Evolutionary conservation across 179 eudicot genomes (phyloP), one percentile per base, ranked within the genome.

Genomic region (Silene coronaria): DNA sequence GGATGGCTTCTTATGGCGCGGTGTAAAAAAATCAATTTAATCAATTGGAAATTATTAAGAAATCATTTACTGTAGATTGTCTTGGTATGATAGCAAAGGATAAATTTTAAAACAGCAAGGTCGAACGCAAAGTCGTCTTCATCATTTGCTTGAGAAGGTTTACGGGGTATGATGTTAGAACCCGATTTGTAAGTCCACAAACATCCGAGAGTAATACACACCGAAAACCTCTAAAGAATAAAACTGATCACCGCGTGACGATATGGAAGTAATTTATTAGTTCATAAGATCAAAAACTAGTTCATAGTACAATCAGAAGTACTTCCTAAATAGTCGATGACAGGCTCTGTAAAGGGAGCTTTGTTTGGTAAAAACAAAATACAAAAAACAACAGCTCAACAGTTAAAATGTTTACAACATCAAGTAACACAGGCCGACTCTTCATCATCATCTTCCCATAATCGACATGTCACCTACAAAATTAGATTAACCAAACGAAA

Each of bases 391-490:
- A 70, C 69, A 8, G 58, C 59, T 76, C 7, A 70, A 78, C 32
- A 70, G 21, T 58, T 69, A 72, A 70, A 68, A 63, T 70, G 78
- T 57, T 36, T 38, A 67, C 12, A 70, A 48, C 34, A 13, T 22
- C 42, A 67, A 0, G 21, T 48, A 73, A 73, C 55, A 73, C 57
- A 61, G 32, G 68, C 26, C 23, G 76, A 36, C 62, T 57, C 80
- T 26, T 74, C 80, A 27, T 73, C 80, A 30, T 75, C 53, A 38
- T 77, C 76, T 23, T 69, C 73, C 60, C 63, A 53, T 66, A 59
- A 70, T 17, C 48, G 65, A 65, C 71, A 75, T 30, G 14, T 64
- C 76, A 64, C 65, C 82, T 80, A 75, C 76, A 78, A 36, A 68
- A 67, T 14, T 60, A 70, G 53, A 46, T 38, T 46, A 74, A 11